Percentiles rank a stretch among this genome's conserved stretches.
Evolutionary conservation across 768 basidiomycete species (phyloP).

Genomic region (Auriscalpium microsporum): DNA sequence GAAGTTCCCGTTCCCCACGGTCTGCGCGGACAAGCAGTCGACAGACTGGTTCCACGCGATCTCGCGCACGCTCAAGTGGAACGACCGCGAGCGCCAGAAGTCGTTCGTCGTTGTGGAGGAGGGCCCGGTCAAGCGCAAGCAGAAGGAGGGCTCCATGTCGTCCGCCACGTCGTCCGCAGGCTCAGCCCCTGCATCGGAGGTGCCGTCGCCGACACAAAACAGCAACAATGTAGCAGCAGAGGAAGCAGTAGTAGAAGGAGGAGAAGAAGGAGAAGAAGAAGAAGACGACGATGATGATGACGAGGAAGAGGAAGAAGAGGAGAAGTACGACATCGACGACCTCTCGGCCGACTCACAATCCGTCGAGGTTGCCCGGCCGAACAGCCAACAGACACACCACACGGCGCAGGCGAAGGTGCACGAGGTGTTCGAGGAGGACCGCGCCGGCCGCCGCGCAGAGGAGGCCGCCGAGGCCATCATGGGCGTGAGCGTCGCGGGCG

Average conservation of each 20-base stretch:
- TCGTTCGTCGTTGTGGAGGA: slow-evolving; percentile 98
- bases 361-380: background rate
- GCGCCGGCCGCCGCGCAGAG: slow-evolving; percentile 3
- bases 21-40: slow-evolving; percentile 95
- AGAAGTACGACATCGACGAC: slow-evolving; percentile 92
- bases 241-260: too few species aligned
- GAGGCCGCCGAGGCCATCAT: slow-evolving; percentile 12
- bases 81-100: slow-evolving; percentile 96
- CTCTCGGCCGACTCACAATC: slow-evolving; percentile 27
- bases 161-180: background rate
- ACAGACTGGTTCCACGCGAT: slow-evolving; percentile 99
- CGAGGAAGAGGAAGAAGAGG: slow-evolving; percentile 53
- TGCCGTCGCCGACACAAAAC: slow-evolving; percentile 7
- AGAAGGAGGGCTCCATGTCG: background rate
- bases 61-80: slow-evolving; percentile 96
- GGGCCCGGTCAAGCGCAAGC: slow-evolving; percentile 38
- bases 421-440: slow-evolving; percentile 4
- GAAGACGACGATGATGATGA: slow-evolving; percentile 39
- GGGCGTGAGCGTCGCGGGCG: slow-evolving; percentile 5
- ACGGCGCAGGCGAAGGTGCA: slow-evolving; percentile 1
- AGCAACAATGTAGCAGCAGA: slow-evolving; percentile 14
- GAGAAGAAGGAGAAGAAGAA: slow-evolving; percentile 39
- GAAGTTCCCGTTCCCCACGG: slow-evolving; percentile 96
- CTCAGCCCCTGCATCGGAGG: background rate
- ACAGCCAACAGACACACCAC: background rate